Evolutionary conservation across 2,329 filamentous ascomycete species (phyloP).

Genomic region (Fusarium denticulatum): DNA sequence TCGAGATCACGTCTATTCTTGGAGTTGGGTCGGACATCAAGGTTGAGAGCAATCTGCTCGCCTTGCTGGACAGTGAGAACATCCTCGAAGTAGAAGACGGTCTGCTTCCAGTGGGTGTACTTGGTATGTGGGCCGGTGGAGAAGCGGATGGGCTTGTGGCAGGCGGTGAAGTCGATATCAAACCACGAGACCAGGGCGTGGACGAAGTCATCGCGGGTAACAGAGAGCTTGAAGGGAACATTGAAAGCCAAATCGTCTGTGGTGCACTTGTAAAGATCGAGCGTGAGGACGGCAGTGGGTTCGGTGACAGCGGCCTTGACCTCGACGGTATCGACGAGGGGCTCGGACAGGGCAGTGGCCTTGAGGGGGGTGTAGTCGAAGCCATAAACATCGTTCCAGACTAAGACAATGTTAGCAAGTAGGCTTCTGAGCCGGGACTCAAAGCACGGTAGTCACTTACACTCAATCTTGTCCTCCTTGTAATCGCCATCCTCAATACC

Average conservation of each 20-base stretch:
- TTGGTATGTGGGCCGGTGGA: slow-evolving; percentile 97
- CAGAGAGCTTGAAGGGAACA: slow-evolving; percentile 77
- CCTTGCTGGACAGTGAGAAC: slow-evolving; percentile 90
- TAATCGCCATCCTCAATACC: slow-evolving; percentile 99
- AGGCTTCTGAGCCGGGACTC: neutral
- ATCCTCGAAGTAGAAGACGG: slow-evolving; percentile 96
- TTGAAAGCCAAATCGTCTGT: slow-evolving; percentile 85
- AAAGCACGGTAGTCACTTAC: slow-evolving; percentile 65
- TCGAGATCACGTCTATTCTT: slow-evolving; percentile 97
- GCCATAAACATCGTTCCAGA: slow-evolving; percentile 99
- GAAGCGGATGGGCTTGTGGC: slow-evolving; percentile 98
- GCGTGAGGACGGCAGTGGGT: slow-evolving; percentile 82
- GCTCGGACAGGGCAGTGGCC: slow-evolving; percentile 90
- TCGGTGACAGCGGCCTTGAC: slow-evolving; percentile 97
- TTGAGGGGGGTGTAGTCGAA: slow-evolving; percentile 97
- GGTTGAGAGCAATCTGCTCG: slow-evolving; percentile 77
- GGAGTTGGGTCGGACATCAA: slow-evolving; percentile 87
- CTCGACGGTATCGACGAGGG: slow-evolving; percentile 96
- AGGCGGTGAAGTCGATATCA: slow-evolving; percentile 97
- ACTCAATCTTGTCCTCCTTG: slow-evolving; percentile 99
- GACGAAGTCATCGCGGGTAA: slow-evolving; percentile 90
- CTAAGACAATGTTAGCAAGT: slow-evolving; percentile 56
- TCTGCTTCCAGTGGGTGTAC: slow-evolving; percentile 99
- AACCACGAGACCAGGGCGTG: slow-evolving; percentile 99
- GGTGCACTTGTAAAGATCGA: slow-evolving; percentile 93